These are phyloP conservation scores for Aspergillus nomiae DNA, from an alignment of 2,329 filamentous ascomycete species.

Conservation along the genomic window DNA sequence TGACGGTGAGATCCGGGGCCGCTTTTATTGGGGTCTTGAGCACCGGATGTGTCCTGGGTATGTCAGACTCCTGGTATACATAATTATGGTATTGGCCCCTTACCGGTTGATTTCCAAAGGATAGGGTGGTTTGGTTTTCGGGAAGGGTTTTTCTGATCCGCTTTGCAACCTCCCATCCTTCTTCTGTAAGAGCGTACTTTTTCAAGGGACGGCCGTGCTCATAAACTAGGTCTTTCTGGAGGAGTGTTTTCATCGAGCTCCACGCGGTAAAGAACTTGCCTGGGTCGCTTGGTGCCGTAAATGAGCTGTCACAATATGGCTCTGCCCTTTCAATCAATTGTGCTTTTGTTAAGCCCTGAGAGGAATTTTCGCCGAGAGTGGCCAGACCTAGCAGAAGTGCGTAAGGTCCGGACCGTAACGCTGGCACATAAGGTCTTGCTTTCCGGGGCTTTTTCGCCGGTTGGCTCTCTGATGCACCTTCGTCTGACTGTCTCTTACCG, in stretches of 20 bases:
- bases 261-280: conserved; percentile 77
- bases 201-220: conserved; percentile 69
- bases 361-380: conserved; percentile 57
- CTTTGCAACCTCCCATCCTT: conserved; percentile 73
- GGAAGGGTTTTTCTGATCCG: conserved; percentile 59
- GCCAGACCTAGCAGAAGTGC: conserved; percentile 70
- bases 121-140: conserved; percentile 20
- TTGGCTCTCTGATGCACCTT: conserved; percentile 33
- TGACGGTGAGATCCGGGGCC: conserved; percentile 2
- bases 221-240: conserved; percentile 72
- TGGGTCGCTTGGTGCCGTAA: conserved; percentile 66
- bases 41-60: background rate
- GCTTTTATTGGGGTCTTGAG: background rate
- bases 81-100: background rate
- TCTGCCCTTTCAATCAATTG: conserved; percentile 71
- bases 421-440: conserved; percentile 70
- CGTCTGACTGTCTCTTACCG: conserved; percentile 33
- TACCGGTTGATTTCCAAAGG: conserved; percentile 20
- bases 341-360: conserved; percentile 64
- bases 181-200: conserved; percentile 72
- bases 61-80: conserved; percentile 3
- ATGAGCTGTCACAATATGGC: conserved; percentile 71
- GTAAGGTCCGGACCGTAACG: conserved; percentile 72
- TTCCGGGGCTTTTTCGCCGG: conserved; percentile 58
- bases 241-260: conserved; percentile 77